A percentile compares a stretch with the other conserved stretches of the same genome.
Evolutionary conservation across 108 stramenopile species (phyloP).

Genomic region (Pseudonitzschia pungens): DNA sequence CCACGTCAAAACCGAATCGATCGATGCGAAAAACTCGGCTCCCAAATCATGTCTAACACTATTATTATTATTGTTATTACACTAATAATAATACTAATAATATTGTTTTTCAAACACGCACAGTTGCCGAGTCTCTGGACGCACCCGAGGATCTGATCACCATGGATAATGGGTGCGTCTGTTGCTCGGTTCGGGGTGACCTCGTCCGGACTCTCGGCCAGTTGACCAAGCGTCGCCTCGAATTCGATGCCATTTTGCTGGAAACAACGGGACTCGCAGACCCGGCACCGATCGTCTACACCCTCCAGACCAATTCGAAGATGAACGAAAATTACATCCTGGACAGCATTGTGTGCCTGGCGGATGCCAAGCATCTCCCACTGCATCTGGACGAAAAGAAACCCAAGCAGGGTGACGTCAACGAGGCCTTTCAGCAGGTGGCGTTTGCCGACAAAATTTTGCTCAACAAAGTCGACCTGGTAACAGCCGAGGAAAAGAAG

Average conservation of each 20-base stretch:
- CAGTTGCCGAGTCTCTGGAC: constrained; percentile 88
- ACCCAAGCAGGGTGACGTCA: constrained; percentile 76
- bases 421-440: constrained; percentile 95
- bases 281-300: constrained; percentile 96
- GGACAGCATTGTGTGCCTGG: constrained; percentile 90
- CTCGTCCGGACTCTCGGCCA: constrained; percentile 93
- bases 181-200: constrained; percentile 98
- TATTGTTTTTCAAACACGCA: too few relatives aligned
- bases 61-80: too few relatives aligned
- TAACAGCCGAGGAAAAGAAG: constrained; percentile 82
- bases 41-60: too few relatives aligned
- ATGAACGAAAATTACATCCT: constrained; percentile 85
- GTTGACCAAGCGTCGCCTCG: constrained; percentile 81
- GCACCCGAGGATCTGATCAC: constrained; percentile 95
- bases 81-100: too few relatives aligned
- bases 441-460: constrained; percentile 97
- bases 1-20: too few relatives aligned
- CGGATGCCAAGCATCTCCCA: constrained; percentile 88
- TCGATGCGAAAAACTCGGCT: too few relatives aligned
- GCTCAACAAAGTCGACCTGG: constrained; percentile 96
- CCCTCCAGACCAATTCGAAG: constrained; percentile 92
- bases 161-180: constrained; percentile 99
- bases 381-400: constrained; percentile 91
- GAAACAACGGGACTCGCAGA: constrained; percentile 96
- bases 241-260: constrained; percentile 93